phyloP scores from a whole-genome alignment of 2,329 filamentous ascomycete species.

The Trichophyton benhamiae region DNA sequence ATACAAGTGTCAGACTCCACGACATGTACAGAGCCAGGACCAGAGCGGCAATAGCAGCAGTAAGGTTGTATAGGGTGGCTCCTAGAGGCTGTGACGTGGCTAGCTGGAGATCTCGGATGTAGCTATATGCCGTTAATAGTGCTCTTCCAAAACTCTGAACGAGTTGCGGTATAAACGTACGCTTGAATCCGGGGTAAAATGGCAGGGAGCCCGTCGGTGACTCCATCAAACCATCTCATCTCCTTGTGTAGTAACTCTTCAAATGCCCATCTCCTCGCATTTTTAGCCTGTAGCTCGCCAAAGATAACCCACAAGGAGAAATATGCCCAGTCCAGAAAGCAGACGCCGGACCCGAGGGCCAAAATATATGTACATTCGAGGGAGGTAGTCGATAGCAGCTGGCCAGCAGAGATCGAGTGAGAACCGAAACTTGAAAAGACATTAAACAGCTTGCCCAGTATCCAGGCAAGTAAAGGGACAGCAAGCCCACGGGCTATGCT shows the following conservation, averaged over 20 bases:
- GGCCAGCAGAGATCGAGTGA: slow-evolving; percentile 37
- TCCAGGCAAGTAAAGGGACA: slow-evolving; percentile 52
- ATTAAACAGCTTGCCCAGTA: slow-evolving; percentile 65
- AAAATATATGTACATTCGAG: slow-evolving; percentile 52
- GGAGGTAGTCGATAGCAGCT: slow-evolving; percentile 46
- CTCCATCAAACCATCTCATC: slow-evolving; percentile 69
- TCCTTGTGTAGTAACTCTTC: slow-evolving; percentile 56
- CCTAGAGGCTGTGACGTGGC: slow-evolving; percentile 72
- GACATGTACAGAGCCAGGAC: slow-evolving; percentile 64
- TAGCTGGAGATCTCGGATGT: slow-evolving; percentile 68
- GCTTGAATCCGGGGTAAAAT: slow-evolving; percentile 61
- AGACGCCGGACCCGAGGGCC: slow-evolving; percentile 51
- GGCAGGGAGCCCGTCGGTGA: slow-evolving; percentile 58
- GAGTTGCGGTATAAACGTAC: slow-evolving; percentile 37
- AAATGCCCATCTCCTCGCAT: slow-evolving; percentile 54
- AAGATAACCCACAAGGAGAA: slow-evolving; percentile 63
- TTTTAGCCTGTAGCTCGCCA: slow-evolving; percentile 66
- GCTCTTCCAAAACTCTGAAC: background rate
- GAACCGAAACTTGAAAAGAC: slow-evolving; percentile 54
- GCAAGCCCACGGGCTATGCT: slow-evolving; percentile 50
- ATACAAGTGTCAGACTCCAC: slow-evolving; percentile 72
- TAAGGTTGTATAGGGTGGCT: slow-evolving; percentile 49
- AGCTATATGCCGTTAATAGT: slow-evolving; percentile 38
- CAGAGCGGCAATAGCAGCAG: slow-evolving; percentile 55
- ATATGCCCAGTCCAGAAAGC: slow-evolving; percentile 55